Percentiles rank a stretch among this genome's conserved stretches.
These are phyloP conservation scores for Turnera subulata DNA, from an alignment of 345 rosid genomes.

Conservation along the genomic window DNA sequence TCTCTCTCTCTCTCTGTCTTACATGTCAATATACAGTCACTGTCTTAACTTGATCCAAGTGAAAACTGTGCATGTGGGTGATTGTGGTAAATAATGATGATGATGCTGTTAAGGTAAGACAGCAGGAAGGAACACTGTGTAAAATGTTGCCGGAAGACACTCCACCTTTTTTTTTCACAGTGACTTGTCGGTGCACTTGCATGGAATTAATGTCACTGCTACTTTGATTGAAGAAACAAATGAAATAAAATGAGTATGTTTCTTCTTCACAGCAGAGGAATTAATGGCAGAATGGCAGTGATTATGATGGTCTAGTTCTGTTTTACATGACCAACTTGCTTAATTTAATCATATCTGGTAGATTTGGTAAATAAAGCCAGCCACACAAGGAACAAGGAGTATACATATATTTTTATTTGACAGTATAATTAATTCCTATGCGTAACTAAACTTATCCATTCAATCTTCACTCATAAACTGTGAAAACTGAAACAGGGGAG, in stretches of 20 bases:
- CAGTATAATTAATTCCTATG: too few relatives aligned
- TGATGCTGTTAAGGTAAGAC: neutral
- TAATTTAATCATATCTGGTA: too few relatives aligned
- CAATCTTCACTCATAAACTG: too few relatives aligned
- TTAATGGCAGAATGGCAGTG: too few relatives aligned
- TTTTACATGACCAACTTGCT: neutral
- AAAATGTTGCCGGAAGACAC: conserved; percentile 26
- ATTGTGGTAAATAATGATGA: neutral
- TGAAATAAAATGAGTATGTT: too few relatives aligned
- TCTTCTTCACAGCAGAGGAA: too few relatives aligned
- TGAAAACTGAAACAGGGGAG: too few relatives aligned
- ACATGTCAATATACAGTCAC: neutral
- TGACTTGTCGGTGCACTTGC: neutral
- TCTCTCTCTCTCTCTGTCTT: neutral
- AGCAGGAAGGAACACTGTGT: neutral
- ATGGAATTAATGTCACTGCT: neutral
- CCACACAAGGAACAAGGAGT: too few relatives aligned
- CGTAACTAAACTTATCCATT: too few relatives aligned
- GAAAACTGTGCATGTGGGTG: neutral
- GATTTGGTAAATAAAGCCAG: too few relatives aligned
- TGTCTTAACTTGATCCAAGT: neutral
- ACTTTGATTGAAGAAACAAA: neutral
- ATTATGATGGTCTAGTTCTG: too few relatives aligned
- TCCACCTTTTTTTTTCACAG: neutral
- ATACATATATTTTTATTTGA: too few relatives aligned